phyloP scores from a whole-genome alignment of 2,329 filamentous ascomycete species.

The Aspergillus transmontanensis region DNA sequence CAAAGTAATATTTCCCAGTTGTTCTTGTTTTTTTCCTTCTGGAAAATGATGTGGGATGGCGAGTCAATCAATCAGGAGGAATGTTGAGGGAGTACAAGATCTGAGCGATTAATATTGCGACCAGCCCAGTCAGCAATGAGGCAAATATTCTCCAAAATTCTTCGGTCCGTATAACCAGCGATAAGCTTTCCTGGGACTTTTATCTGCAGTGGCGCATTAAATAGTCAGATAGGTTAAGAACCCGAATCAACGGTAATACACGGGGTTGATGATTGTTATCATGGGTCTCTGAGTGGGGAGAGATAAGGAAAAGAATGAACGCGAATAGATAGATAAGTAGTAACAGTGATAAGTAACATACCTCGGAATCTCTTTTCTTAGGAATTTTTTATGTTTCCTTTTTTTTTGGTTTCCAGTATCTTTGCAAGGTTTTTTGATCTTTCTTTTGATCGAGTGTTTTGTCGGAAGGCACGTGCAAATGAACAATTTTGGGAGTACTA shows the following conservation, averaged over 20 bases:
- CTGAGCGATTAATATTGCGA: constrained; percentile 13
- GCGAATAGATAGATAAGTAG: background rate
- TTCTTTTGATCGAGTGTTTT: background rate
- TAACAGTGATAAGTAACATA: constrained; percentile 8
- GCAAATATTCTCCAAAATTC: constrained; percentile 21
- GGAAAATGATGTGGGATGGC: constrained; percentile 13
- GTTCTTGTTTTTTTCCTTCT: background rate
- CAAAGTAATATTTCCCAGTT: background rate
- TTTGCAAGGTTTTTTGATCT: constrained; percentile 4
- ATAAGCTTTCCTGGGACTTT: constrained; percentile 23
- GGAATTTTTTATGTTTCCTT: background rate
- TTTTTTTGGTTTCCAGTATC: background rate
- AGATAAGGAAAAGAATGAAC: constrained; percentile 26
- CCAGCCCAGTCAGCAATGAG: constrained; percentile 16
- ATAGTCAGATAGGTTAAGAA: constrained; percentile 25
- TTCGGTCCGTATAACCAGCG: constrained; percentile 18
- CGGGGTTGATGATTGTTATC: constrained; percentile 21
- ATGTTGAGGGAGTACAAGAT: constrained; percentile 19
- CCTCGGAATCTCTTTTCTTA: constrained; percentile 2
- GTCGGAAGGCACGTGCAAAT: constrained; percentile 10
- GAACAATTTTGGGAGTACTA: constrained; percentile 8
- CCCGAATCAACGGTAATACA: constrained; percentile 11
- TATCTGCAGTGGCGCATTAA: constrained; percentile 20
- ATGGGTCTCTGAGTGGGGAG: constrained; percentile 24
- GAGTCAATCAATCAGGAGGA: constrained; percentile 10